Evolutionary conservation across 176 grass and related monocot genomes (phyloP).

Genomic region (Pontederia paniculata): DNA sequence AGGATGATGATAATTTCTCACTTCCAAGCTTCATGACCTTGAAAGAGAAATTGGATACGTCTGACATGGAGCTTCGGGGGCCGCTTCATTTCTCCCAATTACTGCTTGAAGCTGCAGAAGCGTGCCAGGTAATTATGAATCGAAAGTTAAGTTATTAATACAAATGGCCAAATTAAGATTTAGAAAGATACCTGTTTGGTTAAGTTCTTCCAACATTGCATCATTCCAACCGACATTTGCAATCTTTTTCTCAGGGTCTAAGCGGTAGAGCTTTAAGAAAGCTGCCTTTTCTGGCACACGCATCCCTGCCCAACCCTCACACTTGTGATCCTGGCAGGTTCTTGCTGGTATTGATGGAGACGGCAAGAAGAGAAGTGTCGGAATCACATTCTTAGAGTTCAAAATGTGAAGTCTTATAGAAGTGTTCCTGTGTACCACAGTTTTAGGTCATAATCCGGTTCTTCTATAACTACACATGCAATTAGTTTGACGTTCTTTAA

Average conservation of each 20-base stretch:
- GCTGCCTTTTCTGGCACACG: conserved; percentile 91
- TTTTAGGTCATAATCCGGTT: no score
- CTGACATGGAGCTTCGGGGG: conserved; percentile 36
- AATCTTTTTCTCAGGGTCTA: conserved; percentile 44
- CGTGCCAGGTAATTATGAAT: conserved; percentile 37
- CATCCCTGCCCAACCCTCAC: conserved; percentile 40
- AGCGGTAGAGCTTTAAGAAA: conserved; percentile 85
- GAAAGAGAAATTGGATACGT: conserved; percentile 51
- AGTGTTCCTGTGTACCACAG: no score
- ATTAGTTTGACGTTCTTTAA: no score
- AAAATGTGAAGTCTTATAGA: no score
- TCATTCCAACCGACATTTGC: not conserved
- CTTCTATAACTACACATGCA: no score
- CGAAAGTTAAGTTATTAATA: not conserved
- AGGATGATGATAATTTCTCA: conserved; percentile 20
- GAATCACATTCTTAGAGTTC: conserved; percentile 35
- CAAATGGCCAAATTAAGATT: not conserved
- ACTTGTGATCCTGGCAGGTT: conserved; percentile 46
- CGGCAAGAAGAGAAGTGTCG: conserved; percentile 55
- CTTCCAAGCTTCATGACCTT: conserved; percentile 69
- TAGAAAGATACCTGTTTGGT: no score
- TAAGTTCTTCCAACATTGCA: not conserved
- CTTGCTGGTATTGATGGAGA: conserved; percentile 51
- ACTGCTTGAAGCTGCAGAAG: conserved; percentile 69
- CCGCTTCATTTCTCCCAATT: conserved; percentile 40